Conservation (phyloP, 1,284 basidiomycete species). For the Ustilago esculenta region DNA sequence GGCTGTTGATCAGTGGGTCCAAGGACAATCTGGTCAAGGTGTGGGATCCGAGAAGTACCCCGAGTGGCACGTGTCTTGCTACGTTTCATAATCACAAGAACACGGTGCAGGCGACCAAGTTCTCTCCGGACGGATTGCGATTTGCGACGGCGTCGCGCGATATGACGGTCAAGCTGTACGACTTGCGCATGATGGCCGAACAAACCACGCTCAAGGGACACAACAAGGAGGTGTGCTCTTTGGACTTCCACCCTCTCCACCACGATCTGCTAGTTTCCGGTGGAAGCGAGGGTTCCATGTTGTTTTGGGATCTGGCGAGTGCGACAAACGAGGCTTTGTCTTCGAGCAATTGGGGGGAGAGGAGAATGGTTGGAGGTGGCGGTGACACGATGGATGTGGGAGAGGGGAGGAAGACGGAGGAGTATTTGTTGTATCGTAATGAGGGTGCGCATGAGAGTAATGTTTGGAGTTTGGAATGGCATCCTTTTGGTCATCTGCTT, state of each 20-base stretch:
- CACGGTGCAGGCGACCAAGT: conserved; percentile 88
- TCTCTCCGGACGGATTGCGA: conserved; percentile 86
- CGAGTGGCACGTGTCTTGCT: conserved; percentile 44
- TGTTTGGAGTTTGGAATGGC: conserved; percentile 93
- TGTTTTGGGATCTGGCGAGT: conserved; percentile 83
- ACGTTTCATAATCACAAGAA: conserved; percentile 88
- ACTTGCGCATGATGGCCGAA: conserved; percentile 97
- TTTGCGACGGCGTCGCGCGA: conserved; percentile 94
- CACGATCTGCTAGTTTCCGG: conserved; percentile 87
- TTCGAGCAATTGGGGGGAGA: conserved; percentile 10
- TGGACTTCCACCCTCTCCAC: conserved; percentile 95
- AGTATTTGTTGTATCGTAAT: conserved; percentile 78
- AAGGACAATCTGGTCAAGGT: conserved; percentile 99
- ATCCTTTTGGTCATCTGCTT: conserved; percentile 93
- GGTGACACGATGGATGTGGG: conserved; percentile 33
- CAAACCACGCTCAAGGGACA: conserved; percentile 89
- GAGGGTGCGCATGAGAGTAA: conserved; percentile 95
- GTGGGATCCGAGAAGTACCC: conserved; percentile 81
- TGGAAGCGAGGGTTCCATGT: conserved; percentile 88
- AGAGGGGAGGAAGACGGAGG: conserved; percentile 14
- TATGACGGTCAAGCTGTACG: conserved; percentile 93
- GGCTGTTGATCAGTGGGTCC: conserved; percentile 88
- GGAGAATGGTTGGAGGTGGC: conserved; percentile 25
- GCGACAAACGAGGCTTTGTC: conserved; percentile 16
- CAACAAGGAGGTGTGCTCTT: conserved; percentile 94